These are phyloP conservation scores for Salvia miltiorrhiza DNA, from an alignment of 257 asterid species.

Conservation along the genomic window DNA sequence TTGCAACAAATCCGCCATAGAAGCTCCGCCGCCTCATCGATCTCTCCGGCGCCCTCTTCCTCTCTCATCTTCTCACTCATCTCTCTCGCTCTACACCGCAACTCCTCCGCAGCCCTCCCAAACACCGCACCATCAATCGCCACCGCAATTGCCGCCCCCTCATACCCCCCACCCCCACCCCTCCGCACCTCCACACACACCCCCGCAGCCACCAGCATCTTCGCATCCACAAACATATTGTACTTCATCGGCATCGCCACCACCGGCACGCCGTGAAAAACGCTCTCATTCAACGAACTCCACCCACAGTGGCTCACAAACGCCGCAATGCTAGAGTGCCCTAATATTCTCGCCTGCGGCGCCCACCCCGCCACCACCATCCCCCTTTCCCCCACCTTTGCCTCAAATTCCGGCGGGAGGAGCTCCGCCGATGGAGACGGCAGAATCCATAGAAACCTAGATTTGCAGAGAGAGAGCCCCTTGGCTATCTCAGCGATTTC, in stretches of 20 bases:
- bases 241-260: conserved; percentile 37
- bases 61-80: conserved; percentile 22
- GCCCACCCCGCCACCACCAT: conserved; percentile 37
- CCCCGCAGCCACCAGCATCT: conserved; percentile 23
- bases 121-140: conserved; percentile 21
- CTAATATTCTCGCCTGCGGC: conserved; percentile 35
- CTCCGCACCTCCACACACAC: conserved; percentile 31
- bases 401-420: conserved; percentile 29
- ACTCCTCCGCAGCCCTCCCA: conserved; percentile 9
- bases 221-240: conserved; percentile 27
- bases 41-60: conserved; percentile 23
- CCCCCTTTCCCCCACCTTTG: conserved; percentile 32
- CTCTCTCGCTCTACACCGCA: conserved; percentile 20
- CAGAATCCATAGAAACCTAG: too few species aligned
- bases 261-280: conserved; percentile 37
- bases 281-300: conserved; percentile 41
- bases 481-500: conserved; percentile 37
- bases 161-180: conserved; percentile 11
- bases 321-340: conserved; percentile 33
- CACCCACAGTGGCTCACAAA: conserved; percentile 52
- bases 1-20: conserved; percentile 20
- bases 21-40: background rate
- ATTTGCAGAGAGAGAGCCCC: conserved; percentile 38
- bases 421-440: conserved; percentile 26
- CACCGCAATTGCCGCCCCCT: conserved; percentile 26